phyloP scores from a whole-genome alignment of 371 early-diverging fungal genomes.

The Aphelidium insulamus region DNA sequence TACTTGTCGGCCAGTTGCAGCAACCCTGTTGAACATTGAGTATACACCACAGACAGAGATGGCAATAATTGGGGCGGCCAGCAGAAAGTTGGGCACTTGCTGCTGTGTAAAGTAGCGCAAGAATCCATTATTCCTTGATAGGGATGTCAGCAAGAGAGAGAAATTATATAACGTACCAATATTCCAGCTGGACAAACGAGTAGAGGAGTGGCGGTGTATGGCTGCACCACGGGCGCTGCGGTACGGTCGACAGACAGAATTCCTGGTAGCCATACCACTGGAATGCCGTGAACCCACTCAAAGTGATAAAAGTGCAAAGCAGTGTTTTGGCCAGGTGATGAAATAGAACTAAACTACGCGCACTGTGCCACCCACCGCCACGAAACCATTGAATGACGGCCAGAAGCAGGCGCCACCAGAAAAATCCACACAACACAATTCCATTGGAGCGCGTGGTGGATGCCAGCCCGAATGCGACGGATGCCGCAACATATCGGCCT shows the following conservation, averaged over 20 bases:
- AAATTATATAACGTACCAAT: conserved; percentile 36
- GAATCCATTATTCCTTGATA: conserved; percentile 51
- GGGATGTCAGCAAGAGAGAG: neutral
- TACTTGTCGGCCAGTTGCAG: no score
- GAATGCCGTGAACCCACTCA: conserved; percentile 34
- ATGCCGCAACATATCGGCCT: conserved; percentile 21
- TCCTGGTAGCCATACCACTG: conserved; percentile 39
- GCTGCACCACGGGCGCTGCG: conserved; percentile 46
- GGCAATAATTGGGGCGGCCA: conserved; percentile 55
- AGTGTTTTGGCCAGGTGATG: conserved; percentile 29
- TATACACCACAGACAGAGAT: conserved; percentile 33
- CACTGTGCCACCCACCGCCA: no score
- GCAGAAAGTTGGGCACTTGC: conserved; percentile 71
- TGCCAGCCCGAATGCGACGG: conserved; percentile 34
- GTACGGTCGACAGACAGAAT: conserved; percentile 21
- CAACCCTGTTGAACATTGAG: no score
- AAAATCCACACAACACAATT: conserved; percentile 31
- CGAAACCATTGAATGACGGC: no score
- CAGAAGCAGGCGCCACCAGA: no score
- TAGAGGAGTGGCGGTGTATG: conserved; percentile 37
- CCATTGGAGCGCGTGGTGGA: conserved; percentile 58
- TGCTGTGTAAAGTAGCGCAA: conserved; percentile 50
- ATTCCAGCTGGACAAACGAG: conserved; percentile 58
- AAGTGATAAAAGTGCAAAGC: conserved; percentile 53
- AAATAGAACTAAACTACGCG: no score